Conservation (phyloP, 345 rosid genomes). For the Eucalyptus victrix region DNA sequence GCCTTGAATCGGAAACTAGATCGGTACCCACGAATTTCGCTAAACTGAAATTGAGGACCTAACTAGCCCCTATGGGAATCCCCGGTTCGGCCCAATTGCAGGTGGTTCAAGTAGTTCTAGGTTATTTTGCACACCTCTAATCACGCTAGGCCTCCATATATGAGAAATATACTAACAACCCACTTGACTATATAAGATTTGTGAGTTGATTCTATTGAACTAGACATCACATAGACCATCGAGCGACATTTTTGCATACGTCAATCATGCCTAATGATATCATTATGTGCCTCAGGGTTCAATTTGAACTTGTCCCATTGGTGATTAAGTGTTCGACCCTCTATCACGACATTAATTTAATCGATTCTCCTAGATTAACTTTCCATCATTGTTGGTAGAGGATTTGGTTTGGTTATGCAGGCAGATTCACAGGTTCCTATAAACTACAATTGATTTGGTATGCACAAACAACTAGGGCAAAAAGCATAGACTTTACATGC, state of each 20-base stretch:
- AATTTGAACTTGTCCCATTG: background rate
- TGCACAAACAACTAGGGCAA: background rate
- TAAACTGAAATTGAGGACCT: too few species aligned
- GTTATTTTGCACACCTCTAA: too few species aligned
- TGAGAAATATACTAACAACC: background rate
- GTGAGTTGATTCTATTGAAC: background rate
- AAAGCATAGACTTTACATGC: background rate
- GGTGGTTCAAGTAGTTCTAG: too few species aligned
- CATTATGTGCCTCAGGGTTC: background rate
- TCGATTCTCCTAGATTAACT: background rate
- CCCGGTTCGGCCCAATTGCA: too few species aligned
- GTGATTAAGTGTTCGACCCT: background rate
- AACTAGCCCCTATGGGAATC: too few species aligned
- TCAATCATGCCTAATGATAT: background rate
- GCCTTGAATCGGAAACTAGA: too few species aligned
- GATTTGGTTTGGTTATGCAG: background rate
- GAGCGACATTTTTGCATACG: background rate
- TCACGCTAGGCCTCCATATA: background rate
- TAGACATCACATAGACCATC: background rate
- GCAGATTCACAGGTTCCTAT: background rate
- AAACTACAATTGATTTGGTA: background rate
- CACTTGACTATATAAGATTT: background rate
- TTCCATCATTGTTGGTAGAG: background rate
- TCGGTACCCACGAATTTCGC: fast-evolving
- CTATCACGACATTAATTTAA: background rate